Conservation (phyloP, 371 early-diverging fungal genomes). For the Saksenaea oblongispora region DNA sequence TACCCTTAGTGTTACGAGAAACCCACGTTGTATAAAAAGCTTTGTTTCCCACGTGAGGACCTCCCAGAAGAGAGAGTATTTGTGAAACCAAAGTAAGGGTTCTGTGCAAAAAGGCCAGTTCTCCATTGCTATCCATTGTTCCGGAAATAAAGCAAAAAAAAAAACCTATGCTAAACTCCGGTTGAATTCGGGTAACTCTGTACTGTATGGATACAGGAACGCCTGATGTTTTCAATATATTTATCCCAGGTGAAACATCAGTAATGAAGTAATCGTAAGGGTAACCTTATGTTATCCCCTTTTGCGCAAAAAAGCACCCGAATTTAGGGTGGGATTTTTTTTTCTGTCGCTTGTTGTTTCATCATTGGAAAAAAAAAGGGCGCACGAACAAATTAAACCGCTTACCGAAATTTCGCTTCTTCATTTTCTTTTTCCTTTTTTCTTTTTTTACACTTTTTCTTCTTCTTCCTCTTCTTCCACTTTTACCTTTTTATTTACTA, state of each 20-base stretch:
- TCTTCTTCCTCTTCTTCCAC: constrained; percentile 5
- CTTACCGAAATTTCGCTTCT: neutral
- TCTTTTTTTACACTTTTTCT: constrained; percentile 3
- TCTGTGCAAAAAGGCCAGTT: neutral
- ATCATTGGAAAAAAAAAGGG: constrained; percentile 2
- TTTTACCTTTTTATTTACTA: constrained; percentile 9
- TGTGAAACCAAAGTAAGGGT: neutral
- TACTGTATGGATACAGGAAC: too few relatives aligned
- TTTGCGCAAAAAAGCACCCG: neutral
- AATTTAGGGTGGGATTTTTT: neutral
- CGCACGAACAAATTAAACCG: constrained; percentile 1
- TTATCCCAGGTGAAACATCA: constrained; percentile 2
- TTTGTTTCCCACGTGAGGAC: neutral
- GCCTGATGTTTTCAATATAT: neutral
- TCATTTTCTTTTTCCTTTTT: constrained; percentile 13
- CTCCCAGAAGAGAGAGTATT: neutral
- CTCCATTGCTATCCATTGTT: neutral
- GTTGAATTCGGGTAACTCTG: neutral
- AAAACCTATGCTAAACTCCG: constrained; percentile 3
- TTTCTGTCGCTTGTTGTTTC: neutral
- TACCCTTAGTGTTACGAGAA: neutral
- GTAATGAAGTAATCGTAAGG: neutral
- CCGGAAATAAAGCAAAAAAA: constrained; percentile 4
- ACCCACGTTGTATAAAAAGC: neutral
- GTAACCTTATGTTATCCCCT: neutral